Evolutionary conservation across 345 rosid species (phyloP).

Genomic region (Hypericum androsaemum): DNA sequence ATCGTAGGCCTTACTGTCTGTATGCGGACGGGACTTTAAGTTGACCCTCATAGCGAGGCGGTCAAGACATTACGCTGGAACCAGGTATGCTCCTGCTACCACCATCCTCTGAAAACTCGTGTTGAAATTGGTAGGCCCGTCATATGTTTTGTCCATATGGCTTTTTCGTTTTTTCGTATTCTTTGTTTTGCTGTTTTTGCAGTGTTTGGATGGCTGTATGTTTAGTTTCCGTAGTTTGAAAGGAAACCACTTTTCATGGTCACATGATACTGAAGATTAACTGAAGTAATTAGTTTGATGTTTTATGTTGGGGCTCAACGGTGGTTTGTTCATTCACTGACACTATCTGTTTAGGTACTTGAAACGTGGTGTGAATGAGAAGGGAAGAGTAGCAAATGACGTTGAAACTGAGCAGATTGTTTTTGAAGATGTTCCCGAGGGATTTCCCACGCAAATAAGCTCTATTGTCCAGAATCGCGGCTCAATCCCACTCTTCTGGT

Average conservation of each 20-base stretch:
- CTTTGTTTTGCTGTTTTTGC: too few species aligned
- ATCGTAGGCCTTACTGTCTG: conserved; percentile 51
- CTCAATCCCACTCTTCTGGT: conserved; percentile 97
- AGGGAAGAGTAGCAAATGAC: conserved; percentile 95
- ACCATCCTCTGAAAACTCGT: neutral
- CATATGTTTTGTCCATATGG: too few species aligned
- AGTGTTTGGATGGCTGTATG: too few species aligned
- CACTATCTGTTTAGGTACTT: conserved; percentile 44
- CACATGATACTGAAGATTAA: too few species aligned
- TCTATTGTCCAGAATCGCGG: conserved; percentile 98
- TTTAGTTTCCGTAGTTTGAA: too few species aligned
- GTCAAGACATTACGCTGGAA: conserved; percentile 95
- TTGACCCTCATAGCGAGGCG: conserved; percentile 95
- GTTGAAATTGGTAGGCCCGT: too few species aligned
- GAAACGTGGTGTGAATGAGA: conserved; percentile 94
- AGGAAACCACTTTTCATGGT: too few species aligned
- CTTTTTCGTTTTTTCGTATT: too few species aligned
- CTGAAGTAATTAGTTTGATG: too few species aligned
- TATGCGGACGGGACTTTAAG: conserved; percentile 65
- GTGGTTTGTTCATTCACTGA: neutral
- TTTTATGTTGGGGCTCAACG: neutral
- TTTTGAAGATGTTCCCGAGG: conserved; percentile 65
- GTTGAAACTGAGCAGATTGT: conserved; percentile 98
- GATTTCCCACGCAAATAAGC: conserved; percentile 63
- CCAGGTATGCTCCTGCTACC: conserved; percentile 41